Evolutionary conservation across 1,284 basidiomycete species (phyloP).

Genomic region (Austroboletus niveus): DNA sequence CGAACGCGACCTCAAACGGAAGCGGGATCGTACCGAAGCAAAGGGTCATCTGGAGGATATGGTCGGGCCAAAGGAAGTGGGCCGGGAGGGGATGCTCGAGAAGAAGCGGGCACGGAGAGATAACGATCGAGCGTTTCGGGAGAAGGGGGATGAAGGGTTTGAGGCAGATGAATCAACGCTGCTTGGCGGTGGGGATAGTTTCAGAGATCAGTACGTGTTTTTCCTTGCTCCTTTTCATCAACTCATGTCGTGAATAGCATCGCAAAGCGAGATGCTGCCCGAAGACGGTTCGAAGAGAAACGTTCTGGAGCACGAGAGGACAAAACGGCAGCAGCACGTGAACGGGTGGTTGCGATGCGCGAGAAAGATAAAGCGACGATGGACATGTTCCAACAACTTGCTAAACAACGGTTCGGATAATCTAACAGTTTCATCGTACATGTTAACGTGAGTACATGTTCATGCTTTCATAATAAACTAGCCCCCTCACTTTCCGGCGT

Average conservation of each 20-base stretch:
- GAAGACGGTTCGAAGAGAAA: constrained; percentile 55
- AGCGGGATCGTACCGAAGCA: constrained; percentile 61
- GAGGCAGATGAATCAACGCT: constrained; percentile 68
- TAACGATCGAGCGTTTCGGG: constrained; percentile 60
- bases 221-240: constrained; percentile 3
- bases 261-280: constrained; percentile 64
- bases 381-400: constrained; percentile 81
- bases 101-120: constrained; percentile 70
- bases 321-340: constrained; percentile 44
- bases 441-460: constrained; percentile 6
- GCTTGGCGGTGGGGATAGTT: constrained; percentile 73
- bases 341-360: constrained; percentile 53
- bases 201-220: constrained; percentile 59
- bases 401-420: constrained; percentile 71
- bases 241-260: constrained; percentile 43
- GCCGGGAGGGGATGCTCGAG: constrained; percentile 71
- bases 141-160: constrained; percentile 68
- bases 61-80: constrained; percentile 70
- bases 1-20: constrained; percentile 56
- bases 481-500: not conserved
- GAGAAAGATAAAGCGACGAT: constrained; percentile 79
- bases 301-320: constrained; percentile 42
- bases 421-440: not conserved
- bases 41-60: constrained; percentile 70
- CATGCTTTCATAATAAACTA: not conserved